Evolutionary conservation across 1,284 basidiomycete genomes (phyloP), one percentile per base, ranked within the genome.

Genomic region (Cryptococcus floricola): DNA sequence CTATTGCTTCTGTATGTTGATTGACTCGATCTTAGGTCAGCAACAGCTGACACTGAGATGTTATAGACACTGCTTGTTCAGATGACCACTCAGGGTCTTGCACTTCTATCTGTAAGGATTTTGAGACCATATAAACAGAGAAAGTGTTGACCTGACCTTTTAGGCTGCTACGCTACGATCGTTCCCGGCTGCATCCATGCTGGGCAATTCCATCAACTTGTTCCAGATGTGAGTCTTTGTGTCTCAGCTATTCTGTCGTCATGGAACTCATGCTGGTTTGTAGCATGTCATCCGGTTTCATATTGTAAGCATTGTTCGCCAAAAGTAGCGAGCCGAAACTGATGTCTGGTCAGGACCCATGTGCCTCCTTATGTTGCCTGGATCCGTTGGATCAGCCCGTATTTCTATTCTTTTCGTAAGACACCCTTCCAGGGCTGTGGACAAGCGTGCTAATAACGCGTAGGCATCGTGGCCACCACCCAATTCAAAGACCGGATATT

Each of bases 301-400:
- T 77, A 39, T 48, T 76, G 63, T 68, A 48, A 48, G 65, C 51
- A 5, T 14, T 23, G 46, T 48, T 48, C 12, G 6, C 27, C 27
- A 42, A 9, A 42, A 16, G 41, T n/a, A 10, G 16, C 41, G 41
- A 18, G 41, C 14, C n/a, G 27, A 31, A 13, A 7, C 41, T 37
- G 38, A 38, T 28, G 14, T 13, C 28, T 9, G 13, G 3, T 5
- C 16, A 71, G 76, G 8, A 68, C 72, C n/a, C 56, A 76, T 37
- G 73, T 80, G 2, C 79, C 79, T 1, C 66, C 68, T 0, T 81
- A 78, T 60, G 73, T 79, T 3, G 51, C 65, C 0, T 80, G 79
- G 79, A 71, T 80, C 50, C 69, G 76, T 43, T 79, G 75, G 72
- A 70, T 76, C 47, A 62, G 60, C 23, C 68, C 69, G 9, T 70